Evolutionary conservation across 345 rosid genomes (phyloP), one percentile per base, ranked within the genome.

Genomic region (Sisymbrium altissimum): DNA sequence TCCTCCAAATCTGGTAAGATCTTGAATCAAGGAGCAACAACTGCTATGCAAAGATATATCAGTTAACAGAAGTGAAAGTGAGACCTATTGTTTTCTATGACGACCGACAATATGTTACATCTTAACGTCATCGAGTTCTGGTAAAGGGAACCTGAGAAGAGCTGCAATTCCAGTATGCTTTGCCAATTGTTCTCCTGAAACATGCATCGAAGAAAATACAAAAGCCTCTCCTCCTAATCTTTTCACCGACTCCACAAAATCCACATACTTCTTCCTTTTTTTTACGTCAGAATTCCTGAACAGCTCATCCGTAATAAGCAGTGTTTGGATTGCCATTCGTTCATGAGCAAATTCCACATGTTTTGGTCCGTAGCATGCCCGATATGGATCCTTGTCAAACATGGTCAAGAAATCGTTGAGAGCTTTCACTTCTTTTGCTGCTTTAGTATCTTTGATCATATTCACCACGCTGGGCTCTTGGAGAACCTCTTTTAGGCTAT

Each of bases 281-380:
- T 49, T 78, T 27, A 89, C 77, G 55, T 92, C 97, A 25, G 90
- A 85, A 73, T 90, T 95, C 89, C 99, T 92, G 88, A 91, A 95
- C 43, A 95, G 91, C 68, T 89, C 93, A 9, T 95, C 99, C 7
- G 99, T 95, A 44, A 92, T 77, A 45, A 95, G 96, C 66, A 95
- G 97, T 15, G 92, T 90, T 77, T 95, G 97, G 60, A 94, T 81
- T 18, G 98, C 98, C 91, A 89, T 75, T 77, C 92, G 86, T 68
- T 92, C 97, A 81, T 94, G 86, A 68, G 99, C 97, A 69, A 94
- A 84, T 78, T 92, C 97, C 25, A 94, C 99, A 48, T 94, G 99
- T 82, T 91, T 94, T 48, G 96, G 97, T 62, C 99, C 97, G 61
- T 89, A 89, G 79, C 99, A 94, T 63, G 97, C 97, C 21, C 97